Base-by-base conservation (phyloP, 1,139 yeast genomes). In the Lodderomyces orthopsilosis region DNA sequence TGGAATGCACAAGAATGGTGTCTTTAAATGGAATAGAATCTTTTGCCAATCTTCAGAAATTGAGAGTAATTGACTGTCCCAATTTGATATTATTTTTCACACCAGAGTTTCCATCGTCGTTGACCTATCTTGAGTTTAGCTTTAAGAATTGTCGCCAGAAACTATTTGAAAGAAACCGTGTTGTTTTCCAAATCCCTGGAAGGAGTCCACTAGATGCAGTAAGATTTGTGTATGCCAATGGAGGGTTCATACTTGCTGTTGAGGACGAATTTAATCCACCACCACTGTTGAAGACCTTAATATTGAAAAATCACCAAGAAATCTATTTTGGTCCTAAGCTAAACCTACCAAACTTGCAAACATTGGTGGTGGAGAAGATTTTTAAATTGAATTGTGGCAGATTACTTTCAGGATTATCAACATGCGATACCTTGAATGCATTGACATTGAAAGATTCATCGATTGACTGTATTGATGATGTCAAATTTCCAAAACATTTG, bases 51-150 rank as follows among this genome's bases (percentile, higher is more conserved):
- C 37, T 48, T 13, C 10, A 12, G 23, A 12, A 18, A 17, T 42
- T 48, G 38, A 39, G 37, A 28, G 34, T 48, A 5, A 35, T 44
- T 13, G 44, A 48, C 32, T 48, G 49, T 42, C 49, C 46, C 3
- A 18, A 37, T 19, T 40, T 48, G 24, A 18, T 42, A 36, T 19
- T 41, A 23, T 46, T 46, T 36, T 40, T 48, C 26, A 41, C 40
- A 12, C 35, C 37, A 4, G 37, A 28, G 34, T 46, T 46, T 15
- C 51, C 51, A 1, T 12, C 14, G 7, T 38, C 27, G 9, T 42
- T 48, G 24, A 38, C 23, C 6, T 18, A 13, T 8, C 24, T 48
- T 13, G 37, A 35, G 19, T 35, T 35, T 23, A 35, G 37, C 17
- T 35, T 35, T 23, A 23, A 14, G 22, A 22, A 14, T 35, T 35